Evolutionary conservation across 2,329 filamentous ascomycete species (phyloP).

Genomic region (Aspergillus pseudoglaucus): DNA sequence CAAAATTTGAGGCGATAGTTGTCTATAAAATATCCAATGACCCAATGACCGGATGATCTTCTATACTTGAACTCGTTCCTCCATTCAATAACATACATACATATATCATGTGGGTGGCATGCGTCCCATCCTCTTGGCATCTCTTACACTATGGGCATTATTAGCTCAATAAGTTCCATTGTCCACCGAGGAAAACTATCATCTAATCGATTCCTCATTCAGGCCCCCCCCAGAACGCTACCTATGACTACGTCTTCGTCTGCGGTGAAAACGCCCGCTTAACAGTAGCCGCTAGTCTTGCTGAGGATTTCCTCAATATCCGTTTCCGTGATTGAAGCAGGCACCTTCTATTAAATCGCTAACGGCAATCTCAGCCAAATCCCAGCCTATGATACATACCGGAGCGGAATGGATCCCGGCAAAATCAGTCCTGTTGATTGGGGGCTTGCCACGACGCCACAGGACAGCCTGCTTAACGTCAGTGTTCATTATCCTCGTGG

Average conservation of each 20-base stretch:
- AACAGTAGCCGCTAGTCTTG: background rate
- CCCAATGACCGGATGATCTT: no score
- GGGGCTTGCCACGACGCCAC: background rate
- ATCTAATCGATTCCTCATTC: background rate
- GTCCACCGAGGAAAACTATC: no score
- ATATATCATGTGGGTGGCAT: no score
- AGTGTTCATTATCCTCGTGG: conserved; percentile 10
- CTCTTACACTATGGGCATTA: no score
- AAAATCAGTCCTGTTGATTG: background rate
- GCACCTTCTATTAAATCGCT: background rate
- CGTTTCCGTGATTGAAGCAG: background rate
- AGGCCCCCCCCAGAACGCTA: background rate
- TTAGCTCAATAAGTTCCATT: no score
- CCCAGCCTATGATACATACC: background rate
- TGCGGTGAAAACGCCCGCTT: background rate
- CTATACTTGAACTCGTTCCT: no score
- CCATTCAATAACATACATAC: no score
- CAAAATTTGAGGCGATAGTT: no score
- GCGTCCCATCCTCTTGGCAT: no score
- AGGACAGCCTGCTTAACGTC: background rate
- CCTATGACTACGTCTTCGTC: background rate
- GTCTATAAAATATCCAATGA: no score
- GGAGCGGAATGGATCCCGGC: background rate
- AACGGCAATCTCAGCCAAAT: background rate
- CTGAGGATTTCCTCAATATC: background rate